Base-by-base conservation (phyloP, 306 rosid genomes). In the Hippophae rhamnoides region DNA sequence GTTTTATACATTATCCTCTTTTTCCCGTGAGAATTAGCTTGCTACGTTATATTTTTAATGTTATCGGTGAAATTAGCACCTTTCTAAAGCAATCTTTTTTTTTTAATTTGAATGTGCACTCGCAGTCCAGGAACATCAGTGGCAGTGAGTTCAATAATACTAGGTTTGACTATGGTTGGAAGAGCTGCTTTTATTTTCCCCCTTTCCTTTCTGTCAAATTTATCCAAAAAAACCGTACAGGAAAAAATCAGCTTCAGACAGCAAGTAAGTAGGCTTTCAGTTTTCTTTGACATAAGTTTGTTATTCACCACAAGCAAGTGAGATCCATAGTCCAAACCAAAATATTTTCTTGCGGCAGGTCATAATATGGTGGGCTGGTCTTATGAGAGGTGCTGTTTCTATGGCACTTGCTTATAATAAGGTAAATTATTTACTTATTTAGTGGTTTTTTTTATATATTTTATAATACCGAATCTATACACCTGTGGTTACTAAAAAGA, bases 321-420 rank as follows among this genome's bases (percentile, higher is more conserved):
- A 38, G 62, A 46, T 49, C 41, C 49, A 31, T 31, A 31, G 40
- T 55, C 62, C 48, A 62, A 43, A 56, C 63, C 63, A 66, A 60
- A 70, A 54, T 23, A 41, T 47, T 53, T 57, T 63, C 58, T 46
- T 62, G 26, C 10, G 44, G 56, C 67, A 93, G 99, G 80, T 93
- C 62, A 71, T 84, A 59, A 80, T 88, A 63, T 93, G 99, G 99
- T 88, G 97, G 99, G 99, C 99, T 79, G 99, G 99, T 69, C 99
- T 93, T 65, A 93, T 93, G 97, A 86, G 99, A 80, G 99, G 99
- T 59, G 95, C 99, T 54, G 99, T 93, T 62, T 93, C 99, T 46
- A 84, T 93, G 66, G 99, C 99, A 40, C 94, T 93, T 5, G 97
- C 99, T 55, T 93, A 93, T 71, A 86, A 93, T 86, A 88, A 93